Evolutionary conservation across 768 basidiomycete species (phyloP), one percentile per base, ranked within the genome.

Genomic region (Russula brevipes): DNA sequence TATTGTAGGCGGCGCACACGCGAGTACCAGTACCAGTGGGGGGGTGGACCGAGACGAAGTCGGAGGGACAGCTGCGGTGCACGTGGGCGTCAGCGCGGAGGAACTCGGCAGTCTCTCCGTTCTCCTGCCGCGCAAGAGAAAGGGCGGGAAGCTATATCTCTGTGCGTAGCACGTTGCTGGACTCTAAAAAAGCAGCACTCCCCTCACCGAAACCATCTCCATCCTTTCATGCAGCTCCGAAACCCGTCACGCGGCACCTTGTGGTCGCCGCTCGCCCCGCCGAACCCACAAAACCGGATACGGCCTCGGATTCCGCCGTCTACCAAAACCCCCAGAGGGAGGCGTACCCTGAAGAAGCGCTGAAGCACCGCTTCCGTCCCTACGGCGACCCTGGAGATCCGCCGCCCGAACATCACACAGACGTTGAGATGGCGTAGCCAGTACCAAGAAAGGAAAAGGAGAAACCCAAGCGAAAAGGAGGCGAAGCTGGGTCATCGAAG

Each of bases 341-440:
- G 33, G 58, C 65, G 16, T 68, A 68, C 36, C 65, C 67, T 3
- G 67, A 62, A 16, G 39, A 53, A 16, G 51, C 47, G 38, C 59
- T 68, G 36, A 68, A 41, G 9, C 67, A 68, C 51, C 58, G 65
- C 17, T 68, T 66, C 31, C 45, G 49, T 5, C 65, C 67, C 14
- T 67, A 63, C 36, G 67, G 67, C 10, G 66, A 66, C 30, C 59
- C 36, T 41, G 49, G 55, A 7, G 54, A 59, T 33, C 39, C 24
- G 5, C 47, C 59, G n/a, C 53, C 33, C 0, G 49, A 39, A 36
- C 44, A 59, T 9, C 33, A 36, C 49, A 30, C 49, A 41, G 60
- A 66, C 2, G 42, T 54, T 10, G 59, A 57, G 45, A 49, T 12
- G 53, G 64, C 33, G 19, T 50, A 53, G 57, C 19, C 35, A 19